Evolutionary conservation across 345 rosid species (phyloP).

Genomic region (Cardiospermum halicacabum): DNA sequence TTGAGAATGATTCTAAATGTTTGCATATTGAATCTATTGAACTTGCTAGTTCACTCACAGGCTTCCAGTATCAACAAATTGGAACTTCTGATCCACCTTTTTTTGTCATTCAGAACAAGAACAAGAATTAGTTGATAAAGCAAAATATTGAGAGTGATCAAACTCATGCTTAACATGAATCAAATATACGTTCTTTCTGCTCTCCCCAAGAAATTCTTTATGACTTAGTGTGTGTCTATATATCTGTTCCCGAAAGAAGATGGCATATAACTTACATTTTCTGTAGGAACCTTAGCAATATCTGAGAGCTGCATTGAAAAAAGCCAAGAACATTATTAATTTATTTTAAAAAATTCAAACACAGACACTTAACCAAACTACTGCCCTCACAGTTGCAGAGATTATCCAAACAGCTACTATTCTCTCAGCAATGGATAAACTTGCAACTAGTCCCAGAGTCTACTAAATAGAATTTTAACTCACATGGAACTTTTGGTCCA

Average conservation of each 20-base stretch:
- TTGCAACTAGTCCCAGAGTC: neutral
- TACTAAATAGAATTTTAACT: conserved; percentile 5
- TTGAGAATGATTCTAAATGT: conserved; percentile 6
- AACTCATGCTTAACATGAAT: conserved; percentile 3
- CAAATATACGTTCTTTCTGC: neutral
- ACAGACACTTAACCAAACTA: neutral
- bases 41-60: conserved; percentile 35
- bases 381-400: neutral
- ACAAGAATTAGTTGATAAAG: conserved; percentile 10
- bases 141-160: neutral
- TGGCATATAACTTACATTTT: conserved; percentile 27
- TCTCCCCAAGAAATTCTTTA: neutral
- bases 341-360: neutral
- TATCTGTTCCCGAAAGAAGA: neutral
- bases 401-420: neutral
- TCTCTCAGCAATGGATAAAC: neutral
- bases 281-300: conserved; percentile 24
- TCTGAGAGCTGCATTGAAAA: conserved; percentile 36
- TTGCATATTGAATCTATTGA: neutral
- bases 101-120: conserved; percentile 18
- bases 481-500: conserved; percentile 34
- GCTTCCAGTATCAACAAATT: conserved; percentile 43
- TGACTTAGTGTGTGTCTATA: neutral
- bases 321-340: conserved; percentile 15
- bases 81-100: conserved; percentile 37